Base-by-base conservation (phyloP, 805 yeast genomes). In the Spathaspora sp. region DNA sequence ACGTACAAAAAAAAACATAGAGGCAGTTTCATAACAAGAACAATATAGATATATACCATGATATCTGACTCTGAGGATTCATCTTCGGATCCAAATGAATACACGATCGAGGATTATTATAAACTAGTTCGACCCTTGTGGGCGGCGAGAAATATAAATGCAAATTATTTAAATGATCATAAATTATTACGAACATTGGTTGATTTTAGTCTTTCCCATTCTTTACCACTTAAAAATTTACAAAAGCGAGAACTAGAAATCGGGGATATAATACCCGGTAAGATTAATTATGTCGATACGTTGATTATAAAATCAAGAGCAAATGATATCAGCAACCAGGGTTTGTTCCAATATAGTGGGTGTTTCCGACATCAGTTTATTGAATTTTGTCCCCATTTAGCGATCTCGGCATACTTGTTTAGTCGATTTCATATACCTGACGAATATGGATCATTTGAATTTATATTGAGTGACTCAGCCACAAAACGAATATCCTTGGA, bases 351-450 rank as follows among this genome's bases (percentile, higher is more conserved):
- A 9, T 61, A 46, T 47, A 53, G 54, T 47, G 68, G 62, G 1
- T 57, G 66, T 48, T 52, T 65, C 29, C 50, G 69, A 42, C 56
- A 61, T 47, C 58, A 54, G 48, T 48, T 58, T 52, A 58, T 65
- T 14, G 68, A 66, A 51, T 53, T 57, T 19, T 68, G 72, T 50
- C 65, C 65, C 7, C 66, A 61, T 43, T 58, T 63, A 7, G 61
- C 65, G 1, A 48, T 68, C n/a, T 56, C 69, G 3, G 52, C 60
- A 10, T 68, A 68, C 48, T 57, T 68, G 20, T 68, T 67, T 44
- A 53, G 60, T 20, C 47, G 71, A 28, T 64, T 65, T 44, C 72
- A 68, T 49, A 54, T 67, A 5, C 61, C 65, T 1, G 68, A 66
- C 48, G 61, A 58, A 35, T 49, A 52, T 39, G 55, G 55, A 6